Percentiles rank a stretch among this genome's conserved stretches.
These are phyloP conservation scores for Mucor ambiguus DNA, from an alignment of 371 early-diverging fungal species.

Conservation along the genomic window DNA sequence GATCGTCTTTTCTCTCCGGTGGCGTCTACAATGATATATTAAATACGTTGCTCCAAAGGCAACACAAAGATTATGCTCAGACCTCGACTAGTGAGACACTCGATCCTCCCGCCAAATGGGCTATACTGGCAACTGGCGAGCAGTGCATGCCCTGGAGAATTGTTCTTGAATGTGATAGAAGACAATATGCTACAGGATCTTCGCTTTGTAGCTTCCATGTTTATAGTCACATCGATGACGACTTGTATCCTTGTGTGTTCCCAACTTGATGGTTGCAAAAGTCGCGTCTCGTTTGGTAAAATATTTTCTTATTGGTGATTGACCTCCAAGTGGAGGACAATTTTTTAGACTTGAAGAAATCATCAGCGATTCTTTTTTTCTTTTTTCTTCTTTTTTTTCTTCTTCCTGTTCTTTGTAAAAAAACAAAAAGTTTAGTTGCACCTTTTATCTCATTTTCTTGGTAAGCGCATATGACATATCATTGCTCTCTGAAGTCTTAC, in stretches of 20 bases:
- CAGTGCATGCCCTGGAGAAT: no score
- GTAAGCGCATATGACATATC: neutral
- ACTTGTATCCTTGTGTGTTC: neutral
- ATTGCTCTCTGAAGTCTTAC: neutral
- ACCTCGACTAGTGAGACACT: neutral
- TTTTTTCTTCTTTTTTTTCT: neutral
- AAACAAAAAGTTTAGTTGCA: neutral
- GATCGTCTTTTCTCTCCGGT: neutral
- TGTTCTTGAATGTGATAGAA: neutral
- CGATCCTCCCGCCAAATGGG: neutral
- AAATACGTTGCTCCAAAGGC: neutral
- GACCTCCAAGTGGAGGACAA: neutral
- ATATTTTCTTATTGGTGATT: slow-evolving; percentile 6
- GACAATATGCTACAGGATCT: neutral
- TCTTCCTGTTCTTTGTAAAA: neutral
- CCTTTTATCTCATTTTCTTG: neutral
- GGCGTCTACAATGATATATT: neutral
- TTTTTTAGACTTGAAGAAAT: neutral
- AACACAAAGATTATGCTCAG: neutral
- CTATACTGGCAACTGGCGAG: neutral
- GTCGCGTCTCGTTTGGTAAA: slow-evolving; percentile 2
- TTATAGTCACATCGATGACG: neutral
- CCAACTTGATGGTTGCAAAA: neutral
- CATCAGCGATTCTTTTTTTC: neutral
- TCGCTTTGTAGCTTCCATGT: neutral